A percentile compares a stretch with the other conserved stretches of the same genome.
phyloP scores from a whole-genome alignment of 257 asterid genomes.

The Schizonepeta tenuifolia region DNA sequence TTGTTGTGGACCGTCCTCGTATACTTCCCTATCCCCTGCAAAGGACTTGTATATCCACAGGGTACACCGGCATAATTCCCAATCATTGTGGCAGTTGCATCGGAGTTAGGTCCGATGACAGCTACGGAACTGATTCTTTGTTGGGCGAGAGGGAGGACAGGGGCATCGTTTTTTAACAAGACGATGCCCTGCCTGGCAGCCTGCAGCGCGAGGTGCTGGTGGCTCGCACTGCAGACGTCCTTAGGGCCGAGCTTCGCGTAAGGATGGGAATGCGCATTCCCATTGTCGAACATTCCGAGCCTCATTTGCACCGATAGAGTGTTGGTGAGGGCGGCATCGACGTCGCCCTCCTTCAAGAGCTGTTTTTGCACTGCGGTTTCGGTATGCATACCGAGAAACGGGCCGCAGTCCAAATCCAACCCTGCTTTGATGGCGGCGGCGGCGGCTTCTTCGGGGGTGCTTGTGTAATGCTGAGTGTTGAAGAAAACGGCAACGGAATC shows the following conservation, averaged over 20 bases:
- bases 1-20: slow-evolving; percentile 46
- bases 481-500: slow-evolving; percentile 70
- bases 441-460: slow-evolving; percentile 76
- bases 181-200: slow-evolving; percentile 84
- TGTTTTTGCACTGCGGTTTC: slow-evolving; percentile 57
- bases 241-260: slow-evolving; percentile 59
- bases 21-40: slow-evolving; percentile 65
- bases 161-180: slow-evolving; percentile 59
- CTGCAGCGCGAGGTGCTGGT: slow-evolving; percentile 68
- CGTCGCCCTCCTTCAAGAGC: slow-evolving; percentile 48
- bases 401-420: slow-evolving; percentile 81
- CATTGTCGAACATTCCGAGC: slow-evolving; percentile 82
- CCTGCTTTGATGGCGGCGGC: slow-evolving; percentile 74
- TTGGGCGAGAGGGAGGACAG: slow-evolving; percentile 61
- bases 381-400: slow-evolving; percentile 58
- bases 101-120: slow-evolving; percentile 74
- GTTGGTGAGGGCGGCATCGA: slow-evolving; percentile 53
- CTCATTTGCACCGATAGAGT: slow-evolving; percentile 75
- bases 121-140: slow-evolving; percentile 45
- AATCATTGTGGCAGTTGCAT: slow-evolving; percentile 67
- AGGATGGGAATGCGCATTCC: slow-evolving; percentile 32
- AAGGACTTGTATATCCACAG: slow-evolving; percentile 66
- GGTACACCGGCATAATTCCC: slow-evolving; percentile 89
- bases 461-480: slow-evolving; percentile 62
- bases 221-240: slow-evolving; percentile 62